These are phyloP conservation scores for Botrytis pseudocinerea DNA, from an alignment of 2,329 filamentous ascomycete genomes.

Conservation along the genomic window DNA sequence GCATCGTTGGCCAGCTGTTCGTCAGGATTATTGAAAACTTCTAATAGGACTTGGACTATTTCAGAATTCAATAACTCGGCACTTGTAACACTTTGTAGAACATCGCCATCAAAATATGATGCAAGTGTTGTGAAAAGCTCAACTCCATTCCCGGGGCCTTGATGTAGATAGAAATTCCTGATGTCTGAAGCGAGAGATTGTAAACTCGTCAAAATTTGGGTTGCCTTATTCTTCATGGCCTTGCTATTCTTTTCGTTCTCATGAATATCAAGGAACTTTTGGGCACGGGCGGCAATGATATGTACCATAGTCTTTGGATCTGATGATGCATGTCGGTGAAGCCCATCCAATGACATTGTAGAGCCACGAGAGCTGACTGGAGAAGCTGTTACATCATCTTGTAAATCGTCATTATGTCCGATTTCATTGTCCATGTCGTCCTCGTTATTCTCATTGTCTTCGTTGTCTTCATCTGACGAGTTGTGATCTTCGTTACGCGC, in stretches of 20 bases:
- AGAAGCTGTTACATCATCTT: constrained; percentile 46
- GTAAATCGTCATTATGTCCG: constrained; percentile 52
- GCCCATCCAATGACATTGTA: constrained; percentile 62
- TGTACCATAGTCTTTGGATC: constrained; percentile 63
- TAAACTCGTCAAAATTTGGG: constrained; percentile 71
- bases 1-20: constrained; percentile 63
- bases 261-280: constrained; percentile 80
- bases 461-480: constrained; percentile 41
- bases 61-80: constrained; percentile 90
- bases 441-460: constrained; percentile 49
- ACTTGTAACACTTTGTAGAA: constrained; percentile 90
- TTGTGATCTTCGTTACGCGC: constrained; percentile 49
- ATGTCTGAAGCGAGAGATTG: constrained; percentile 72
- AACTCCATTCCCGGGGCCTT: constrained; percentile 56
- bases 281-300: constrained; percentile 73
- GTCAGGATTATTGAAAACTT: constrained; percentile 75
- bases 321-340: constrained; percentile 50
- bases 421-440: constrained; percentile 47
- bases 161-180: constrained; percentile 65
- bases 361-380: constrained; percentile 58
- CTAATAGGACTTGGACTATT: constrained; percentile 79
- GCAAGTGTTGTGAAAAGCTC: constrained; percentile 74
- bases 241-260: constrained; percentile 73
- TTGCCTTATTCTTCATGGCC: constrained; percentile 75
- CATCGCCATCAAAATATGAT: constrained; percentile 82